These are phyloP conservation scores for Candida palmyrensis DNA, from an alignment of 805 yeast genomes.

Conservation along the genomic window DNA sequence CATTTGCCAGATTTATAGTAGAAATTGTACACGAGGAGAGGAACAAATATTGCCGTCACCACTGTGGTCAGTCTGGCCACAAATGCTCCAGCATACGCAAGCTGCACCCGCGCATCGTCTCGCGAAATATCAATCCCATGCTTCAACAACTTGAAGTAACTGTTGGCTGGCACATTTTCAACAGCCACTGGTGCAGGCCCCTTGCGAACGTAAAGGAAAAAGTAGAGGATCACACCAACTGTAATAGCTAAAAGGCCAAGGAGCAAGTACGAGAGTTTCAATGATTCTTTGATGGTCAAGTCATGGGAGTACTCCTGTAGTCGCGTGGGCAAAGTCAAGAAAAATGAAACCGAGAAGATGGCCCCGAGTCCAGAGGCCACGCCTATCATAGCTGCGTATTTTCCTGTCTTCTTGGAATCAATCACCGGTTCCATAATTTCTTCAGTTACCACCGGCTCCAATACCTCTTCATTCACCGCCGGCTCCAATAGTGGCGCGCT, in stretches of 20 bases:
- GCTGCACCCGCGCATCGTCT: conserved; percentile 40
- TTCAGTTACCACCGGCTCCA: too few species aligned
- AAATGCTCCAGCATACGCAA: conserved; percentile 59
- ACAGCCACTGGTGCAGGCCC: conserved; percentile 1
- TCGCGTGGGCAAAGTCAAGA: conserved; percentile 53
- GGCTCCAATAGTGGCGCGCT: conserved; percentile 2
- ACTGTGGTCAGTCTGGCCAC: conserved; percentile 63
- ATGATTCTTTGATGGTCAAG: conserved; percentile 29
- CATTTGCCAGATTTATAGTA: conserved; percentile 50
- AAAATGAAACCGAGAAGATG: conserved; percentile 50
- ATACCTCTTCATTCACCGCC: background rate
- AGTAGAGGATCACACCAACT: conserved; percentile 33
- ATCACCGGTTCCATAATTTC: background rate
- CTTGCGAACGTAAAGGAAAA: conserved; percentile 36
- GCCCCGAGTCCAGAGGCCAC: conserved; percentile 64
- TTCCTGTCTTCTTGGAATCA: conserved; percentile 32
- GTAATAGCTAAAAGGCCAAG: conserved; percentile 41
- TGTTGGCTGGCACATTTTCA: conserved; percentile 4
- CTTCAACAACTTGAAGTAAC: conserved; percentile 37
- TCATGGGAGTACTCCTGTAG: conserved; percentile 38
- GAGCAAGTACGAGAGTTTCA: conserved; percentile 44
- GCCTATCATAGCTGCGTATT: conserved; percentile 57
- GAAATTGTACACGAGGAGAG: conserved; percentile 55
- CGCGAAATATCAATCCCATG: conserved; percentile 46
- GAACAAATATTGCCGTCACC: conserved; percentile 54